Evolutionary conservation across 2,329 filamentous ascomycete genomes (phyloP), one percentile per base, ranked within the genome.

Genomic region (Nothophaeocryptopus gaeumannii): DNA sequence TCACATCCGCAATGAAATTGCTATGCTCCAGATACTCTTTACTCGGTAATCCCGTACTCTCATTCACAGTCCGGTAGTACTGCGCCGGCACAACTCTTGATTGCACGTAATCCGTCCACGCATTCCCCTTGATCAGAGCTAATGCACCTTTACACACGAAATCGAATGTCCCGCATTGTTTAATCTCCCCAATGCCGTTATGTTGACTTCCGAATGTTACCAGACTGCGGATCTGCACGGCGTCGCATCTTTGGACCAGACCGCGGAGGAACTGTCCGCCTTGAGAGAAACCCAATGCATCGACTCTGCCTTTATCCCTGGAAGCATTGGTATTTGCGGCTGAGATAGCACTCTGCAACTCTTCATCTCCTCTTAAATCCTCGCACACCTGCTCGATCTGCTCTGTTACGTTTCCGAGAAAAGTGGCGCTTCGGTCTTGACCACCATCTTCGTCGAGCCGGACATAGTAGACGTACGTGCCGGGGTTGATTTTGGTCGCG

Each of bases 251-350:
- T 77, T 99, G 84, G 57, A 96, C 77, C 68, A 95, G 91, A 16
- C 80, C 93, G 51, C 93, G 84, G n/a, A 99, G 80, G 74, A 99
- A 96, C 69, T 96, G 89, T 1, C 93, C 93, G 56, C 93, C 93
- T 71, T 99, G 93, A 11, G 88, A 93, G 76, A 99, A 96, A 26
- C 93, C 93, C 32, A 99, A 74, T 31, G 91, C 92, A 71, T 97
- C 93, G 66, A 96, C 78, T 13, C 61, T 45, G 4, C 66, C 41
- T 14, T 46, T 45, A 15, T 36, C 32, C 15, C 30, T 87, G n/a
- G n/a, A n/a, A n/a, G n/a, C n/a, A n/a, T n/a, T n/a, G n/a, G n/a
- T n/a, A n/a, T 0, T 88, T 88, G 13, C 30, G 7, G 20, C 20
- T 7, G 3, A 3, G 7, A 26, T 49, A 37, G 12, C 1, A 13